Base-by-base conservation (phyloP, 2,329 filamentous ascomycete species). In the Phialocephala subalpina region DNA sequence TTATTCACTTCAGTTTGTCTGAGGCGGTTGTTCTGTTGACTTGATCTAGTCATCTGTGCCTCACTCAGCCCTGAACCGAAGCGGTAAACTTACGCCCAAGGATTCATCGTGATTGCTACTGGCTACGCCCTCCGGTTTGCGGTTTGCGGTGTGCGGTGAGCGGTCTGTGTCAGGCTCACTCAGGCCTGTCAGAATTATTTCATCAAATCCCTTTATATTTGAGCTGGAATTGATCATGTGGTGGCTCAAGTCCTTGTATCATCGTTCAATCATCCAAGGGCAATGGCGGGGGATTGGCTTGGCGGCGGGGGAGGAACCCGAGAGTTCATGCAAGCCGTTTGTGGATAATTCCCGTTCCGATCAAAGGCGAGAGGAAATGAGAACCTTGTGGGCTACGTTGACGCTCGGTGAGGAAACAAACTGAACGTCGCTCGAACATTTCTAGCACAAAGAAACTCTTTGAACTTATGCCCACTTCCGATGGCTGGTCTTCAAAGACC, bases 151-250 rank as follows among this genome's bases (percentile, higher is more conserved):
- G n/a, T 22, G 45, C n/a, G 18, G 38, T 27, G 22, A 49, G 45
- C 45, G 45, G 45, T 49, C 45, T 22, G 45, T 25, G 45, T 49
- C 45, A 49, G 49, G 25, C 49, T 33, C 25, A 53, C 49, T 7
- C 3, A 53, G 18, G 14, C 8, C 11, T 53, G 49, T 53, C 22
- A 53, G 49, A 33, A 53, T 53, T 53, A 53, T n/a, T 14, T n/a
- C 18, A 53, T 14, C 25, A 14, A 27, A 14, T 4, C 25, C 25
- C 7, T 53, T 18, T 11, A 29, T 14, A 33, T 22, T 49, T 25
- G 11, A 29, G 25, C 18, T 33, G 22, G 27, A 14, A 14, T 33
- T 2, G 22, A 33, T 53, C 49, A 27, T 53, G 49, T 49, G 18
- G n/a, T 3, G 18, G 8, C 11, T 20, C 8, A 49, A 53, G 20